Percentiles rank a stretch among this genome's conserved stretches.
phyloP scores from a whole-genome alignment of 1,139 yeast species.

The Nakaseomyces glabratus region DNA sequence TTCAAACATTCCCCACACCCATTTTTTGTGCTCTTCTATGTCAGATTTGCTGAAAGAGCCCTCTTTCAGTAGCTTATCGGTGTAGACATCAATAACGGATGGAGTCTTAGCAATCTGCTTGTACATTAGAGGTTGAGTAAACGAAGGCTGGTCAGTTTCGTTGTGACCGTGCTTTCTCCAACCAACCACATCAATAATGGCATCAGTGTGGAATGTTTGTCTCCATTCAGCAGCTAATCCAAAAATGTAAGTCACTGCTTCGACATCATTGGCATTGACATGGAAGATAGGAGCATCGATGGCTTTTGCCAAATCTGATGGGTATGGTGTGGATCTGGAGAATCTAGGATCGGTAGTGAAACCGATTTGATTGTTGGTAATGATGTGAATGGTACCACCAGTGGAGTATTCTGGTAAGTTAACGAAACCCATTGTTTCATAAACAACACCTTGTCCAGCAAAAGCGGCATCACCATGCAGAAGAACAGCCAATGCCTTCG shows the following conservation, averaged over 20 bases:
- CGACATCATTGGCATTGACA: conserved; percentile 96
- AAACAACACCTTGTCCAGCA: conserved; percentile 98
- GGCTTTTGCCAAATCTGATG: conserved; percentile 94
- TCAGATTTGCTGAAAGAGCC: conserved; percentile 85
- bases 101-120: conserved; percentile 80
- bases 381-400: conserved; percentile 96
- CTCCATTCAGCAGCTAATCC: conserved; percentile 99
- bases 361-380: conserved; percentile 97
- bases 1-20: conserved; percentile 96
- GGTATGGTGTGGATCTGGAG: conserved; percentile 96
- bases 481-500: conserved; percentile 84
- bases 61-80: conserved; percentile 69
- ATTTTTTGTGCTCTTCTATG: conserved; percentile 89
- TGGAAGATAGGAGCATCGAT: conserved; percentile 98
- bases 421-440: conserved; percentile 94
- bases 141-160: conserved; percentile 98
- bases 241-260: conserved; percentile 83
- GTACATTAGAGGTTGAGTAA: conserved; percentile 98
- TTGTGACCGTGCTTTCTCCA: conserved; percentile 99
- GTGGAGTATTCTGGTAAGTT: conserved; percentile 91
- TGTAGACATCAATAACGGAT: conserved; percentile 79
- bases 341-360: conserved; percentile 98
- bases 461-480: conserved; percentile 99
- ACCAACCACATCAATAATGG: conserved; percentile 92
- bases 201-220: conserved; percentile 91